Conservation (phyloP, 2,329 filamentous ascomycete genomes). For the Diplodia mutila region DNA sequence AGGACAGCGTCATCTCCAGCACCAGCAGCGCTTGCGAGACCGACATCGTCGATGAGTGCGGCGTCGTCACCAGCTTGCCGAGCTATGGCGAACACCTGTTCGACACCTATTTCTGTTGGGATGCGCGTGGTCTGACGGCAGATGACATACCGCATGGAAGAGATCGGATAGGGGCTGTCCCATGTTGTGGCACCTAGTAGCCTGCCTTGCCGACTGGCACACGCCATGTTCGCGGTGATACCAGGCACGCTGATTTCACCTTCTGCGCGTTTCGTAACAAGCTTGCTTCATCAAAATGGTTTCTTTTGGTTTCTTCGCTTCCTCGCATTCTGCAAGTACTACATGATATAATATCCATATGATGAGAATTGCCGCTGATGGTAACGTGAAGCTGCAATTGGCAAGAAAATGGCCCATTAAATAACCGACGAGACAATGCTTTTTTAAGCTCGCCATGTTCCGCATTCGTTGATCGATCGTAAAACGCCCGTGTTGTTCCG, state of each 20-base stretch:
- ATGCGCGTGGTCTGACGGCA: not conserved
- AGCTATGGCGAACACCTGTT: not conserved
- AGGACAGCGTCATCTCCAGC: not conserved
- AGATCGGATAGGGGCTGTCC: not conserved
- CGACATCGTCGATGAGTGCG: not conserved
- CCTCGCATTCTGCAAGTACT: not conserved
- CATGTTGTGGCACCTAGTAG: not conserved
- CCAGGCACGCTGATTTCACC: not conserved
- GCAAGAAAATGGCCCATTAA: not conserved
- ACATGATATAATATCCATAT: not conserved
- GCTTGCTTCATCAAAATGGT: not conserved
- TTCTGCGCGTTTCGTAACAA: not conserved
- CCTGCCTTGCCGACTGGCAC: not conserved
- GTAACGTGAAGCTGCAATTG: too few relatives aligned
- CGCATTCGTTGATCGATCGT: slow-evolving; percentile 13
- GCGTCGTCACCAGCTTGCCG: not conserved
- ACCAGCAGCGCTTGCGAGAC: not conserved
- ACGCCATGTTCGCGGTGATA: not conserved
- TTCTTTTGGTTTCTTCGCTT: not conserved
- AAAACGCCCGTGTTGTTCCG: slow-evolving; percentile 1
- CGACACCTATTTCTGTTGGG: not conserved
- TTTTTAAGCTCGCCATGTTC: slow-evolving; percentile 9
- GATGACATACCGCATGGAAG: not conserved
- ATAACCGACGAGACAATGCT: slow-evolving; percentile 1
- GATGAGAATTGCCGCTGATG: not conserved